phyloP scores from a whole-genome alignment of 2,329 filamentous ascomycete genomes.

The Cladosporium oxysporum region DNA sequence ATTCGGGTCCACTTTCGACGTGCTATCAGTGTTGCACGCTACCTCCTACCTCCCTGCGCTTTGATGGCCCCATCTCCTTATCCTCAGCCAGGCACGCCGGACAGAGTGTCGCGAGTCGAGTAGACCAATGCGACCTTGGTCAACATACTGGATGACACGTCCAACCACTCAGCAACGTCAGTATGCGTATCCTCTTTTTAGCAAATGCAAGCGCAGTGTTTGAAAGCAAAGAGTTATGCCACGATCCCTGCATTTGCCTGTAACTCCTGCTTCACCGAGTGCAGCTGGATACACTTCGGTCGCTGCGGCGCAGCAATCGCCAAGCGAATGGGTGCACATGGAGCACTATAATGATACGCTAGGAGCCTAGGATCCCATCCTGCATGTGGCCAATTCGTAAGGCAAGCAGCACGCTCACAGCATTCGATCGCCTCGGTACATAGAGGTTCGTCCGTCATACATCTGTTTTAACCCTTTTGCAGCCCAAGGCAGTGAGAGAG shows the following conservation, averaged over 20 bases:
- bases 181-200: neutral
- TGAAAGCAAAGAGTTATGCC: neutral
- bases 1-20: neutral
- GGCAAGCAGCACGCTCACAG: neutral
- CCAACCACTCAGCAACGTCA: neutral
- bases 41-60: too few species aligned
- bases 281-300: neutral
- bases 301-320: neutral
- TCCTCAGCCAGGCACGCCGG: neutral
- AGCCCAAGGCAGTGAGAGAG: neutral
- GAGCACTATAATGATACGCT: neutral
- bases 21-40: neutral
- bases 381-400: neutral
- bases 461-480: neutral
- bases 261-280: neutral
- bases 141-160: neutral
- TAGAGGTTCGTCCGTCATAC: neutral
- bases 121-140: neutral
- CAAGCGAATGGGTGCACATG: neutral
- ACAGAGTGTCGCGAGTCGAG: neutral
- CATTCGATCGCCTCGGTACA: neutral
- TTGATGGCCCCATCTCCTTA: neutral
- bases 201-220: neutral
- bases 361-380: neutral
- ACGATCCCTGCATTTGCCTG: neutral